Conservation (phyloP, 2,329 filamentous ascomycete species). For the Monilinia fructicola region DNA sequence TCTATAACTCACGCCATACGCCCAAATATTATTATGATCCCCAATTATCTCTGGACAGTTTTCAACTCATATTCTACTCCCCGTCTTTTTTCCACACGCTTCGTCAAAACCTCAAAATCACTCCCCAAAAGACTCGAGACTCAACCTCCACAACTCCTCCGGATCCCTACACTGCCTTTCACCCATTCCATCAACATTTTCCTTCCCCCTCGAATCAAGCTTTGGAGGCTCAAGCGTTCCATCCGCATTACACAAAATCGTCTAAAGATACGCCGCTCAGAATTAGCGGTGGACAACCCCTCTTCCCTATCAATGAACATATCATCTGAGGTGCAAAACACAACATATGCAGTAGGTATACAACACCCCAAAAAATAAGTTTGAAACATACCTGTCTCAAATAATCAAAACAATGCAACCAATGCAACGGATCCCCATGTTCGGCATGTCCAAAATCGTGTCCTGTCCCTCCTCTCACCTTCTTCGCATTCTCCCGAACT, state of each 20-base stretch:
- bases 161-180: slow-evolving; percentile 18
- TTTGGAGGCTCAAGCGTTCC: slow-evolving; percentile 20
- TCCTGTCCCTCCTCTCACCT: not conserved
- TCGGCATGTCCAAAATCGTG: slow-evolving; percentile 15
- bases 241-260: slow-evolving; percentile 15
- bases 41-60: not conserved
- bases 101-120: not conserved
- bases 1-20: not conserved
- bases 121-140: slow-evolving; percentile 11
- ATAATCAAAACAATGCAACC: slow-evolving; percentile 25
- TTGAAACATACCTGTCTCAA: slow-evolving; percentile 22
- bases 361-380: not conserved
- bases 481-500: too few species aligned
- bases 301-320: too few species aligned
- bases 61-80: not conserved
- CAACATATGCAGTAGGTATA: too few species aligned
- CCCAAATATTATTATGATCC: not conserved
- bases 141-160: slow-evolving; percentile 5
- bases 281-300: not conserved
- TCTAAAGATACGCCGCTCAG: not conserved
- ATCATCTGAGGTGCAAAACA: not conserved
- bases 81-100: not conserved
- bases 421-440: slow-evolving; percentile 20
- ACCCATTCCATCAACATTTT: slow-evolving; percentile 20
- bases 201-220: slow-evolving; percentile 3